Evolutionary conservation across 2,329 filamentous ascomycete genomes (phyloP), one percentile per base, ranked within the genome.

Genomic region (Pyricularia sp.): DNA sequence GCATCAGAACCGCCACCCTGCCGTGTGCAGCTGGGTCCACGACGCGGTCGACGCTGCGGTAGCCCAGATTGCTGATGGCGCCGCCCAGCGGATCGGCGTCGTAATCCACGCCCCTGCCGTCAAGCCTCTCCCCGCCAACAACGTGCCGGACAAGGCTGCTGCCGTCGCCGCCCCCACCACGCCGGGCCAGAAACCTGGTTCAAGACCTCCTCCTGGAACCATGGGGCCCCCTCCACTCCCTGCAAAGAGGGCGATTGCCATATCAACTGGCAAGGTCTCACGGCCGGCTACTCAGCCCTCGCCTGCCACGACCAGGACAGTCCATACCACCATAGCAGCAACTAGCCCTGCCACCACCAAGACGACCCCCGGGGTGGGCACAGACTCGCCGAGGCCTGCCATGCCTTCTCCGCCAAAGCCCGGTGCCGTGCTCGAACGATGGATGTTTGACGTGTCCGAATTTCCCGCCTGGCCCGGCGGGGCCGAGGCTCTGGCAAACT

Each of bases 1-100:
- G 60, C 88, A 89, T 70, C 92, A 96, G 74, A 93, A 86, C 66
- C 88, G 92, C 66, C 92, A 96, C 75, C 91, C 93, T 0, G 84
- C 85, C 70, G 89, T 96, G 68, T 96, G 91, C 80, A 79, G 85
- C 71, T 97, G 93, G 89, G 86, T 96, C 75, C 84, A 82, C 72
- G 89, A 94, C 73, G 91, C 92, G 69, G 84, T 94, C 57, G 79
- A 86, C 67, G 88, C 91, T 44, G 84, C 92, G 26, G 81, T 84
- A 66, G 80, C 79, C 3, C 88, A 96, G 76, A 81, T 96, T 44
- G 81, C 89, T 62, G 82, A 79, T 10, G 82, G 81, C 30, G 66
- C 74, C 61, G 81, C 79, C 16, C 73, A 77, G 28, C 77, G 79
- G 64, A 73, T 84, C 13, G 81, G 77, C 35, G 71, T 85, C 57